Base-by-base conservation (phyloP, 139 green algal genomes). In the Tetradesmus lagerheimii region DNA sequence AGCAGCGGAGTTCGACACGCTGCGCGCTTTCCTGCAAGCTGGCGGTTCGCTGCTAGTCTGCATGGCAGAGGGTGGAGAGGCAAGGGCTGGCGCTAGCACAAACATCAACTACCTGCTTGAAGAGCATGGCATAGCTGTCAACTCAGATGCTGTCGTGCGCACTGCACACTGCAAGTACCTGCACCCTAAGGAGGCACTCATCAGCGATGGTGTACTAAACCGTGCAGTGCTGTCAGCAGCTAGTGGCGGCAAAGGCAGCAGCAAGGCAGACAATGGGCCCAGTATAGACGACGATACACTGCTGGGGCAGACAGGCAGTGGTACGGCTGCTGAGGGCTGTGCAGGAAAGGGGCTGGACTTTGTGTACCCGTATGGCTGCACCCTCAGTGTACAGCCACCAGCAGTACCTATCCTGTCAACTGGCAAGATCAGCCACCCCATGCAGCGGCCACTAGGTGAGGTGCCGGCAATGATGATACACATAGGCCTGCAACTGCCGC, bases 81-180 rank as follows among this genome's bases (percentile, higher is more conserved):
- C 74, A 23, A 91, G 90, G 35, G 79, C 86, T 8, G 92, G 93
- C 80, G 97, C 93, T 53, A 97, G 98, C 92, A 94, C 93, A 64
- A 97, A 98, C 92, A 94, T 98, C 88, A 98, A 98, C 93, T 96
- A 95, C 88, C 45, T 97, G 83, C 89, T 98, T 9, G 95, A 97
- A 66, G 94, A 97, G 92, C 96, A 94, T 87, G 96, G 96, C 15
- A 94, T 98, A 80, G 89, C 67, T 9, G 87, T 97, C 37, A 97
- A 97, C 87, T 83, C 41, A 20, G 96, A 98, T 90, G 92, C 91
- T 18, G 96, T 98, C 35, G 92, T 98, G 37, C 90, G 94, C 66
- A 95, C 92, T 25, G 93, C 94, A 37, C 94, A 96, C 86, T 93
- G 96, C 92, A 80, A 97, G 91, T 98, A 98, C 93, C 78, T 95